These are phyloP conservation scores for Phaffia rhodozyma DNA, from an alignment of 1,284 basidiomycete genomes.

Conservation along the genomic window DNA sequence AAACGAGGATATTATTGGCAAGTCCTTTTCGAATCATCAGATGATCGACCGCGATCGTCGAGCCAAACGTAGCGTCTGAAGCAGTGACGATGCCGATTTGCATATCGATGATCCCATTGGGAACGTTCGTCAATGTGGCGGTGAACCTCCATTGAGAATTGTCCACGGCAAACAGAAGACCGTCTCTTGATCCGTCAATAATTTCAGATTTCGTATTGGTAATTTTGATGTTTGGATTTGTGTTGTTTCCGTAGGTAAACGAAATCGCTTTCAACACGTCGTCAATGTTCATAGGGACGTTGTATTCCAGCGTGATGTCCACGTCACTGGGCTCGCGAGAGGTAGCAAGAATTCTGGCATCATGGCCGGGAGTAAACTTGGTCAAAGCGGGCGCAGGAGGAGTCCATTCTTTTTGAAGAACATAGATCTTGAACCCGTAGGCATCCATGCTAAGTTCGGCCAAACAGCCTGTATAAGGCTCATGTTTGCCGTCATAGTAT, in stretches of 20 bases:
- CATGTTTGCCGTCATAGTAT: slow-evolving; percentile 48
- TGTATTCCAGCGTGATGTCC: slow-evolving; percentile 65
- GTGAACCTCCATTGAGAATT: slow-evolving; percentile 58
- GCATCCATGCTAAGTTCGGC: slow-evolving; percentile 51
- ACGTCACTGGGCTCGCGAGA: slow-evolving; percentile 49
- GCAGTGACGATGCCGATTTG: slow-evolving; percentile 49
- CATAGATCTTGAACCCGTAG: slow-evolving; percentile 68
- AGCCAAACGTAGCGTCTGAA: slow-evolving; percentile 40
- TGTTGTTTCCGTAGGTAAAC: slow-evolving; percentile 54
- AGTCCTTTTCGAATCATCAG: slow-evolving; percentile 66
- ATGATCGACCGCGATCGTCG: slow-evolving; percentile 46
- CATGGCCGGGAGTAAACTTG: slow-evolving; percentile 70
- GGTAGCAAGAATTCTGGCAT: slow-evolving; percentile 51
- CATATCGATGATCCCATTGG: slow-evolving; percentile 68
- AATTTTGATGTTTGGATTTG: slow-evolving; percentile 42
- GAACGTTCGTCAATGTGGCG: slow-evolving; percentile 55
- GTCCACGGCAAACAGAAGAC: slow-evolving; percentile 42
- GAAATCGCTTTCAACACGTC: slow-evolving; percentile 50
- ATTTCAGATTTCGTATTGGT: slow-evolving; percentile 28
- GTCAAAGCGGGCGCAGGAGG: slow-evolving; percentile 58
- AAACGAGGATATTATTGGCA: slow-evolving; percentile 63
- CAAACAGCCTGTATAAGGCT: slow-evolving; percentile 64
- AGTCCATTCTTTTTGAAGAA: slow-evolving; percentile 55
- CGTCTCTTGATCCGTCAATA: slow-evolving; percentile 38
- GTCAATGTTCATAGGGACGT: slow-evolving; percentile 56